These are phyloP conservation scores for Citrullus mucosospermus DNA, from an alignment of 306 rosid genomes.

Conservation along the genomic window DNA sequence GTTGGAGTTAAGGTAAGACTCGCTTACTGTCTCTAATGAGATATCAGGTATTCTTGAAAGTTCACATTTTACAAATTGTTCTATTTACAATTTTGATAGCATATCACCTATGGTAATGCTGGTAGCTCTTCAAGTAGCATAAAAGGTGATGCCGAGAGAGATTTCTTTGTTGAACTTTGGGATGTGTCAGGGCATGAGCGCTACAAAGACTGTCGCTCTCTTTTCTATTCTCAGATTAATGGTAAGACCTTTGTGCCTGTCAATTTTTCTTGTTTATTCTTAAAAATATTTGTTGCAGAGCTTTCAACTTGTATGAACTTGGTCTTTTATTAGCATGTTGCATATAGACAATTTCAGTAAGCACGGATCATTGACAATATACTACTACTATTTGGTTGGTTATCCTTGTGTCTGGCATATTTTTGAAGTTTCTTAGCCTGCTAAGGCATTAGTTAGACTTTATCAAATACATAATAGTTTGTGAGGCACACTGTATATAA, in stretches of 20 bases:
- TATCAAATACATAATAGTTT: background rate
- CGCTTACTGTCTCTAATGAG: background rate
- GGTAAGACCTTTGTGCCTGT: conserved; percentile 33
- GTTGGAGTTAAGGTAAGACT: conserved; percentile 67
- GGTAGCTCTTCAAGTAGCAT: conserved; percentile 89
- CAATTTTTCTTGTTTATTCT: background rate
- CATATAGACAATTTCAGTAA: background rate
- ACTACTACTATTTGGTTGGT: background rate
- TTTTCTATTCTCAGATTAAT: conserved; percentile 83
- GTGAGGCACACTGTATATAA: background rate
- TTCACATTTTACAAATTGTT: conserved; percentile 7
- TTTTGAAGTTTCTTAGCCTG: background rate
- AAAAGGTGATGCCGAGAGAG: conserved; percentile 76
- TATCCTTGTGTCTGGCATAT: background rate
- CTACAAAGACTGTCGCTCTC: conserved; percentile 87
- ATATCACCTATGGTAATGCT: conserved; percentile 55
- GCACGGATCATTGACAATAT: background rate
- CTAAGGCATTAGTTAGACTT: background rate
- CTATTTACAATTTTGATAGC: conserved; percentile 28
- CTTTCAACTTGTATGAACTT: background rate
- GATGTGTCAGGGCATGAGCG: conserved; percentile 97
- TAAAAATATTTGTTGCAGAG: background rate
- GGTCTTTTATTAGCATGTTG: background rate
- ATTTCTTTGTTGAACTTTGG: conserved; percentile 93
- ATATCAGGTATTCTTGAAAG: conserved; percentile 4